Evolutionary conservation across 305 asterid genomes (phyloP).

Genomic region (Fraxinus greggii): DNA sequence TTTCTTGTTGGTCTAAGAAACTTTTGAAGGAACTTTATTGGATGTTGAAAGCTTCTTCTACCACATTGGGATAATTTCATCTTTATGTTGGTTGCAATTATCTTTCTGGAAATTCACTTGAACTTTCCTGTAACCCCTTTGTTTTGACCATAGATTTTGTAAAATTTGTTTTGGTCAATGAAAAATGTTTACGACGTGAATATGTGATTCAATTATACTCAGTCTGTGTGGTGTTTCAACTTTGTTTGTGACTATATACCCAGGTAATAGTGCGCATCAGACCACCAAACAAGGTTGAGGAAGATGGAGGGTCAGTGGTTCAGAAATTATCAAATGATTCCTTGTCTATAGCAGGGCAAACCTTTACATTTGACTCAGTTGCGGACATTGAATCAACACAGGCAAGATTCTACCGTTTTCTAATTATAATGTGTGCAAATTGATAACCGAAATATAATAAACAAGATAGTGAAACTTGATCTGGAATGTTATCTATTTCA

Average conservation of each 20-base stretch:
- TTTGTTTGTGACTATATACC: constrained; percentile 4
- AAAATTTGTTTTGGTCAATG: constrained; percentile 9
- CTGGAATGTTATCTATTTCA: constrained; percentile 39
- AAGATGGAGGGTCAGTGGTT: constrained; percentile 63
- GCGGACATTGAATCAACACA: constrained; percentile 82
- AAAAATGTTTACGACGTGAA: constrained; percentile 8
- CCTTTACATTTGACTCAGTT: constrained; percentile 82
- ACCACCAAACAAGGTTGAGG: constrained; percentile 76
- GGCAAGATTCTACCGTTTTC: constrained; percentile 41
- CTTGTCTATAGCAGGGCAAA: constrained; percentile 70
- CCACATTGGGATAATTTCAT: not conserved
- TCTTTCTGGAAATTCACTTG: not conserved
- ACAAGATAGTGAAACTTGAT: constrained; percentile 16
- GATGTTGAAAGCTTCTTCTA: not conserved
- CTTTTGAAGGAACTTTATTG: not conserved
- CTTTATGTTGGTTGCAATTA: not conserved
- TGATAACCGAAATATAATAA: not conserved
- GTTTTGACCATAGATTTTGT: constrained; percentile 5
- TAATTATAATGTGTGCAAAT: not conserved
- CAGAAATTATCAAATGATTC: constrained; percentile 70
- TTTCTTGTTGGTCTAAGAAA: constrained; percentile 4
- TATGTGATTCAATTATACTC: not conserved
- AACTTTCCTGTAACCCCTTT: not conserved
- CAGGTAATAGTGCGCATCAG: constrained; percentile 91
- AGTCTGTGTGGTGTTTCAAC: not conserved